These are phyloP conservation scores for Quercus mongolica DNA, from an alignment of 306 rosid species.

Conservation along the genomic window DNA sequence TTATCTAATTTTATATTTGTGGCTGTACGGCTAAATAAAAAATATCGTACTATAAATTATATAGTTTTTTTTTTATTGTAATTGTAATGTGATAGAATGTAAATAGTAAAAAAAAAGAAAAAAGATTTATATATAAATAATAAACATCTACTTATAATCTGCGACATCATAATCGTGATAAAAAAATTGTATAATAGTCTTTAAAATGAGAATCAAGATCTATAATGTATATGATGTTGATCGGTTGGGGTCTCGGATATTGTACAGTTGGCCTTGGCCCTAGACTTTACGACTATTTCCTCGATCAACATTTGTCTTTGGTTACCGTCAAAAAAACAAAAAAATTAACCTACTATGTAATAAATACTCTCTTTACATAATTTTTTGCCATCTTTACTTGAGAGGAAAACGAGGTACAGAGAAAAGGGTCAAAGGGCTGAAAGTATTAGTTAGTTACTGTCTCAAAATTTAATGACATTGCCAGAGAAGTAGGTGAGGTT, in stretches of 20 bases:
- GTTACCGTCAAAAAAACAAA: background rate
- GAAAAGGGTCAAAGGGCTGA: conserved; percentile 2
- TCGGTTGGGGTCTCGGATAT: background rate
- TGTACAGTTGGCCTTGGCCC: background rate
- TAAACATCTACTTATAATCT: rapidly evolving
- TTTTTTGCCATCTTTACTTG: background rate
- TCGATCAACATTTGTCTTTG: background rate
- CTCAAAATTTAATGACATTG: conserved; percentile 27
- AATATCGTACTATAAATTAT: too few species aligned
- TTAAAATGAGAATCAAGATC: too few species aligned
- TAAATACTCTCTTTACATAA: too few species aligned
- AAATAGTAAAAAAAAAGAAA: too few species aligned
- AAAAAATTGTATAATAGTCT: too few species aligned
- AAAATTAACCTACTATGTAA: too few species aligned
- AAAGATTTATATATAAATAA: rapidly evolving
- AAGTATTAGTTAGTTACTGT: conserved; percentile 23
- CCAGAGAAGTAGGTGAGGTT: conserved; percentile 45
- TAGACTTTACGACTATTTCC: background rate
- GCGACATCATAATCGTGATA: rapidly evolving
- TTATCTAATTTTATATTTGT: too few species aligned
- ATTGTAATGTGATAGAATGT: too few species aligned
- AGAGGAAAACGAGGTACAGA: background rate
- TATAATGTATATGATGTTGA: too few species aligned
- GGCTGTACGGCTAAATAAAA: too few species aligned
- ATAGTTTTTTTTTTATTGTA: too few species aligned